Evolutionary conservation across 352 stramenopile species (phyloP), one percentile per base, ranked within the genome.

Genomic region (Detonula confervacea): DNA sequence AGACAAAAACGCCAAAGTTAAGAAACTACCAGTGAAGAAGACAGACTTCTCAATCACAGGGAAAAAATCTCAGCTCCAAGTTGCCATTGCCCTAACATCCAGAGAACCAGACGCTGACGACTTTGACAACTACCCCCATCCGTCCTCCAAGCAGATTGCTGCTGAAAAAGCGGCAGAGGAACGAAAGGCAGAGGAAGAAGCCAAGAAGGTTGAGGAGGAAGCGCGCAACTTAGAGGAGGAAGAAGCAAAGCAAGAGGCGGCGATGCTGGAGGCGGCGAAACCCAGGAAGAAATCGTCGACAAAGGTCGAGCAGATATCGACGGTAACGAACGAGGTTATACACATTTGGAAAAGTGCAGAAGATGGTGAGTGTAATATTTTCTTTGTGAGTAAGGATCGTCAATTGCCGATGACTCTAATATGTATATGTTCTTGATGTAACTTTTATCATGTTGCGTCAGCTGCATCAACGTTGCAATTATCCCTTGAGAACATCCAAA

Each of bases 241-340:
- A 47, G 78, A 77, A 39, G 9, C 54, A 35, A 80, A 86, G 64
- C 67, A 86, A 66, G 67, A 42, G 63, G 66, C 47, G 29, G 79
- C 65, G 20, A 25, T 69, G 30, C n/a, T 66, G 59, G 81, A 80
- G 49, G 77, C 87, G 12, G 51, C 73, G 27, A 92, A 92, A 74
- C 55, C 77, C 7, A 82, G 84, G 12, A 92, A 90, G 56, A 80
- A 86, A 54, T 95, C 90, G 11, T 87, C 87, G 9, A 91, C 90
- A 0, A 95, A 95, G 73, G 67, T 95, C 14, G 90, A 95, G 56
- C 90, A 95, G 74, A 63, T 95, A 47, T 84, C 79, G 24, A 77
- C 82, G 3, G 24, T 77, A 24, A 91, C 88, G 11, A 80, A 74
- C 6, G 87, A 93, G 62, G 69, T 88, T 25, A 55, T 93, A 20